phyloP scores from a whole-genome alignment of 1,284 basidiomycete species.

The Irpex sp. region DNA sequence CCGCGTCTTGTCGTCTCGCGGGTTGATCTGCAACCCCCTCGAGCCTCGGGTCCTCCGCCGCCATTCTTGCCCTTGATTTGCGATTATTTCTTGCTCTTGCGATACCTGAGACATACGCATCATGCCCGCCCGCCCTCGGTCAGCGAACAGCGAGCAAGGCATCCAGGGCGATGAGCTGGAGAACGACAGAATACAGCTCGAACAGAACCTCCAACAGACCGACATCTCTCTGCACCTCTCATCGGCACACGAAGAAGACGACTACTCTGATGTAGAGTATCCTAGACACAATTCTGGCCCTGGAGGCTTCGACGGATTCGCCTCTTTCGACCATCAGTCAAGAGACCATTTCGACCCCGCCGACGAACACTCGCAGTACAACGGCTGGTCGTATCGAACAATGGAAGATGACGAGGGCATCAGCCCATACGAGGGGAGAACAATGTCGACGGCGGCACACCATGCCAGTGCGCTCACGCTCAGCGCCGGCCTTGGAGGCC shows the following conservation, averaged over 20 bases:
- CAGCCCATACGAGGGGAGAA: constrained; percentile 60
- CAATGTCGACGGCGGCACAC: constrained; percentile 79
- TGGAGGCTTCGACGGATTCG: constrained; percentile 38
- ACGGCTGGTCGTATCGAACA: constrained; percentile 64
- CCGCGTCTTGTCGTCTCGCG: not conserved
- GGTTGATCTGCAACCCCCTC: not conserved
- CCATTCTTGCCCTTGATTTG: not conserved
- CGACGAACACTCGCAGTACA: constrained; percentile 38
- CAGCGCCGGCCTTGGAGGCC: constrained; percentile 71
- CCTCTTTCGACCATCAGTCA: constrained; percentile 58
- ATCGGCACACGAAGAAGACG: constrained; percentile 33
- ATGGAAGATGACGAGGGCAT: constrained; percentile 56
- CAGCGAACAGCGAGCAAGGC: constrained; percentile 31
- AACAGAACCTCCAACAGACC: constrained; percentile 68
- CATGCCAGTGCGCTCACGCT: constrained; percentile 85
- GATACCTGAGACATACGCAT: constrained; percentile 15
- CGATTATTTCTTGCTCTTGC: constrained; percentile 7
- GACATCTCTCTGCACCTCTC: constrained; percentile 67
- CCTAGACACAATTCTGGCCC: constrained; percentile 61
- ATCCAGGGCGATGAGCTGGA: constrained; percentile 71
- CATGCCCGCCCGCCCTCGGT: constrained; percentile 9
- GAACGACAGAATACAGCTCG: constrained; percentile 66
- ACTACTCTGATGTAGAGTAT: constrained; percentile 56
- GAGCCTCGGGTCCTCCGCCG: not conserved
- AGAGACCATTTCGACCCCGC: constrained; percentile 53